Evolutionary conservation across 768 basidiomycete species (phyloP), one percentile per base, ranked within the genome.

Genomic region (Myochromella boudieri): DNA sequence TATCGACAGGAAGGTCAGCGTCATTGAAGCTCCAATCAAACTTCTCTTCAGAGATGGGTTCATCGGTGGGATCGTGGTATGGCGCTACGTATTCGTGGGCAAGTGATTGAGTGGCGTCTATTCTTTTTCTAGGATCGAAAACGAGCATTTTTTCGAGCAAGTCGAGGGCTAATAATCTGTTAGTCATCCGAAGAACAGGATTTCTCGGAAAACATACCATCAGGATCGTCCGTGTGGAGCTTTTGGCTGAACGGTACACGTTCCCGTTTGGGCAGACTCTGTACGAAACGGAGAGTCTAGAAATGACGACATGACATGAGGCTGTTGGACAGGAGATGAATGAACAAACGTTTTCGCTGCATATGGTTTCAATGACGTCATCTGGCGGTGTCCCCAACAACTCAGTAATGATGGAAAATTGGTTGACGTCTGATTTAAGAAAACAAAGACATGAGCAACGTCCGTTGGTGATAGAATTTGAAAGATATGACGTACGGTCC

Each of bases 11-110:
- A 36, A 99, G 76, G 66, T 99, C 97, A 15, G 97, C 97, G 54
- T 99, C 97, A 67, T 99, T 99, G 81, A 99, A 99, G 60, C 86
- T 90, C 97, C 97, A 99, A 68, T 99, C 97, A 60, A 99, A 99
- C 61, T 89, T 87, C 63, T 97, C 94, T 14, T 76, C 82, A 10
- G 97, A 91, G 15, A 86, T 84, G 7, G 97, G 97, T 64, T 99
- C 97, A 63, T 99, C 97, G 2, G 92, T 93, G 6, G 95, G 94
- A 68, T 99, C 97, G 61, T 99, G 97, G 62, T 99, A 99, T 2
- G 95, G 97, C 1, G 91, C 81, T 17, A 99, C 91, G 68, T 98
- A 99, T 58, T 89, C 86, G 69, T 98, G 94, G 4, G 74, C 79
- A 33, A 99, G 80, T n/a, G 85, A 91, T 49, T 91, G 82, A 17